A percentile compares a stretch with the other conserved stretches of the same genome.
Evolutionary conservation across 768 basidiomycete species (phyloP).

Genomic region (Mycena indigotica): DNA sequence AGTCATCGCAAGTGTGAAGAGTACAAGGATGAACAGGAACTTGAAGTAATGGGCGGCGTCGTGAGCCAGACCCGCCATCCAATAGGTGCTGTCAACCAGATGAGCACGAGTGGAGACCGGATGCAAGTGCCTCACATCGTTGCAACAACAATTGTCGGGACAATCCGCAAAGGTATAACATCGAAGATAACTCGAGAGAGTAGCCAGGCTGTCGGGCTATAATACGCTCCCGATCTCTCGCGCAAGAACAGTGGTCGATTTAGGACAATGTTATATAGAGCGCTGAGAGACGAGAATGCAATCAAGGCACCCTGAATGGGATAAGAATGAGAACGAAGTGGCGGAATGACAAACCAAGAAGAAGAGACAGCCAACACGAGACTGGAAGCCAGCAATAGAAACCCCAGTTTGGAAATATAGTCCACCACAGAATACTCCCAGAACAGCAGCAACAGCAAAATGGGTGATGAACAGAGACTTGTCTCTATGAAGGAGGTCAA

Average conservation of each 20-base stretch:
- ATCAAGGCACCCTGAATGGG: conserved; percentile 86
- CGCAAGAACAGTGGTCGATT: conserved; percentile 85
- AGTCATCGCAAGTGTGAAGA: conserved; percentile 85
- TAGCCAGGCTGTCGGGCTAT: conserved; percentile 91
- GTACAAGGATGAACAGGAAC: conserved; percentile 84
- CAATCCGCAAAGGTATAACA: conserved; percentile 81
- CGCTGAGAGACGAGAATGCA: conserved; percentile 89
- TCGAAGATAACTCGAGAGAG: conserved; percentile 88
- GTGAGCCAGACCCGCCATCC: conserved; percentile 90
- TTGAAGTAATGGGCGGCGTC: conserved; percentile 90
- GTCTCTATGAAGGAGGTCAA: conserved; percentile 52
- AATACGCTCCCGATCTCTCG: conserved; percentile 83
- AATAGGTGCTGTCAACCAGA: conserved; percentile 62
- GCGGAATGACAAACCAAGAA: conserved; percentile 63
- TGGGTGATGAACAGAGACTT: conserved; percentile 84
- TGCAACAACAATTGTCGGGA: conserved; percentile 86
- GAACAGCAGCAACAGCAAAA: conserved; percentile 61
- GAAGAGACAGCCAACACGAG: conserved; percentile 90
- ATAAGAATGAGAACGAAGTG: conserved; percentile 13
- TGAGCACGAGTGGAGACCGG: conserved; percentile 10
- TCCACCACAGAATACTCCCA: conserved; percentile 89
- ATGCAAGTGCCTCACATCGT: conserved; percentile 61
- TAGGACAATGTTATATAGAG: conserved; percentile 85
- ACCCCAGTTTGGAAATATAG: conserved; percentile 80
- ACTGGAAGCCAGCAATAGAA: conserved; percentile 92